phyloP scores from a whole-genome alignment of 2,329 filamentous ascomycete species.

The Pestalotiopsis sp. region DNA sequence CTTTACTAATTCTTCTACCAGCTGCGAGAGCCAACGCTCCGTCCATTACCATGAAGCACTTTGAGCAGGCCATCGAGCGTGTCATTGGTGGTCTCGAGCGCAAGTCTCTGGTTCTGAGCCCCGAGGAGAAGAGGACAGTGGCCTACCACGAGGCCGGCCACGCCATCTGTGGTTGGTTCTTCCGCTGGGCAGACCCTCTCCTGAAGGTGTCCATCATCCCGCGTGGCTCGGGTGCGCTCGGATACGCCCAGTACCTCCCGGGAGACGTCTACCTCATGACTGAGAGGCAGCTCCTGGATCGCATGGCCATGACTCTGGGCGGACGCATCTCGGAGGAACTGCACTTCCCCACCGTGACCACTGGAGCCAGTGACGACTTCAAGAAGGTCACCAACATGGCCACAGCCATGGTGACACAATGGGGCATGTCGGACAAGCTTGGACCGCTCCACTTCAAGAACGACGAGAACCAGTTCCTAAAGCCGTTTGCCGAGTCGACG shows the following conservation, averaged over 20 bases:
- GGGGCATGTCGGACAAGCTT: slow-evolving; percentile 95
- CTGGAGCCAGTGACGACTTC: slow-evolving; percentile 94
- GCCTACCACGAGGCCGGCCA: slow-evolving; percentile 98
- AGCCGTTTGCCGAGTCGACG: slow-evolving; percentile 94
- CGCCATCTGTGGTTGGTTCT: slow-evolving; percentile 98
- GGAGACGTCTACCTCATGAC: slow-evolving; percentile 96
- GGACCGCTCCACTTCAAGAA: slow-evolving; percentile 91
- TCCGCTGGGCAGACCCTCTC: slow-evolving; percentile 93
- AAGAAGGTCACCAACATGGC: slow-evolving; percentile 97
- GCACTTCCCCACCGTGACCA: slow-evolving; percentile 95
- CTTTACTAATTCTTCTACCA: slow-evolving; percentile 48
- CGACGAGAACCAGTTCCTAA: slow-evolving; percentile 79
- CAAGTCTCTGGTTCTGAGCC: slow-evolving; percentile 91
- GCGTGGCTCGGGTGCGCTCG: slow-evolving; percentile 87
- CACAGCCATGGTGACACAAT: slow-evolving; percentile 98
- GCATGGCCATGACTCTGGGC: slow-evolving; percentile 99
- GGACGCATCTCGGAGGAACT: slow-evolving; percentile 94
- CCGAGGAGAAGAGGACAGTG: slow-evolving; percentile 92
- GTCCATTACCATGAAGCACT: slow-evolving; percentile 84
- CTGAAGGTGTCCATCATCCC: slow-evolving; percentile 99
- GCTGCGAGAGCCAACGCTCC: slow-evolving; percentile 83
- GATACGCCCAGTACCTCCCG: slow-evolving; percentile 97
- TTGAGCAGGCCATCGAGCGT: slow-evolving; percentile 96
- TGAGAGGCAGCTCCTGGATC: slow-evolving; percentile 94
- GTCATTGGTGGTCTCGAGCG: slow-evolving; percentile 96